Percentiles rank a stretch among this genome's conserved stretches.
Evolutionary conservation across 768 basidiomycete species (phyloP).

Genomic region (Pisolithus marmoratus): DNA sequence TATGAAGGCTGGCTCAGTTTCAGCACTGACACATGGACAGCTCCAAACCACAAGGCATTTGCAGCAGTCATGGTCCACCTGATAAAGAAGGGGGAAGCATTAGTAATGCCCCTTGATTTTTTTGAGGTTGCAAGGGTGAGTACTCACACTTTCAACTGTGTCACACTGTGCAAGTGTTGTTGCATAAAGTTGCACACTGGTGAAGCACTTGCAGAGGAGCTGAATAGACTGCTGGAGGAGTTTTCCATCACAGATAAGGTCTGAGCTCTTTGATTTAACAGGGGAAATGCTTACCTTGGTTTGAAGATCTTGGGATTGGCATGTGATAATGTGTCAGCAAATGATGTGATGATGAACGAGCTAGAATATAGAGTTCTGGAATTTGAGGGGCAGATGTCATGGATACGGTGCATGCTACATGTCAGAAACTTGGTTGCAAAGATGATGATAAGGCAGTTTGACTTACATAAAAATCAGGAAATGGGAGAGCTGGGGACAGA

Average conservation of each 20-base stretch:
- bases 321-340: too few species aligned
- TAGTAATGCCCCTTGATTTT: background rate
- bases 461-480: too few species aligned
- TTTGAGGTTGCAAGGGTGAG: background rate
- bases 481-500: too few species aligned
- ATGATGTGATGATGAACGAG: too few species aligned
- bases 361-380: background rate
- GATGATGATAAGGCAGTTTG: too few species aligned
- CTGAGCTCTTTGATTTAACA: background rate
- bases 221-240: slow-evolving; percentile 27
- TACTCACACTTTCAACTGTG: background rate
- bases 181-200: slow-evolving; percentile 27
- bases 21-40: background rate
- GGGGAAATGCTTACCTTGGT: background rate
- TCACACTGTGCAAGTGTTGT: background rate
- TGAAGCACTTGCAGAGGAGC: slow-evolving; percentile 28
- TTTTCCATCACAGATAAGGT: slow-evolving; percentile 34
- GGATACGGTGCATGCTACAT: background rate
- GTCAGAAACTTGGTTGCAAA: background rate
- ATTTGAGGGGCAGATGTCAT: background rate
- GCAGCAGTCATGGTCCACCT: background rate
- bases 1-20: slow-evolving; percentile 15
- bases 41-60: background rate
- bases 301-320: too few species aligned
- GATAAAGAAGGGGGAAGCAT: background rate